A percentile compares a stretch with the other conserved stretches of the same genome.
phyloP scores from a whole-genome alignment of 83 land plant species.

The Thuja plicata region DNA sequence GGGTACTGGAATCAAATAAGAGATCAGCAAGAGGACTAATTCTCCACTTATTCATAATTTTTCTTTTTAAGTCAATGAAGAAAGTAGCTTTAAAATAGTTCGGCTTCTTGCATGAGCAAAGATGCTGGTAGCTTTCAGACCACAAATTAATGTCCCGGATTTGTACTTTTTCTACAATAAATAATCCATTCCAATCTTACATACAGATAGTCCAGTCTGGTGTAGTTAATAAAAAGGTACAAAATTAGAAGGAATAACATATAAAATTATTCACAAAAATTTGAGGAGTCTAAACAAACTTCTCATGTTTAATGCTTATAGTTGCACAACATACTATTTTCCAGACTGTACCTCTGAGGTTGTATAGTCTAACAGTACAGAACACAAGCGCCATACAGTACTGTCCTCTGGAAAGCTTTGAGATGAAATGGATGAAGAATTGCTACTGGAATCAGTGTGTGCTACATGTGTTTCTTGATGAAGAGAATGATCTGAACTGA shows the following conservation, averaged over 20 bases:
- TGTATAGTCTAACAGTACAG: conserved; percentile 35
- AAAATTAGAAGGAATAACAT: neutral
- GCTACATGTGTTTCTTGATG: neutral
- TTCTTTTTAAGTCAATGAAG: neutral
- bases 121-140: neutral
- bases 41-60: neutral
- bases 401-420: conserved; percentile 51
- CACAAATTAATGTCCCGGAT: neutral
- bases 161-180: neutral
- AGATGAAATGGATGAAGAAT: conserved; percentile 2
- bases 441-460: neutral
- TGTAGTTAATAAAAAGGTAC: neutral
- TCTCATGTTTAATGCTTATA: neutral
- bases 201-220: neutral
- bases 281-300: neutral
- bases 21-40: neutral
- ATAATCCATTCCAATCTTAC: neutral
- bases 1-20: neutral
- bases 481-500: conserved; percentile 25
- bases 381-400: conserved; percentile 44
- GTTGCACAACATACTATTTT: neutral
- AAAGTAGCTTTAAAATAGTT: neutral
- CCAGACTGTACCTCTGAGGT: conserved; percentile 40
- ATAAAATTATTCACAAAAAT: neutral
- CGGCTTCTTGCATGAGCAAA: neutral